Conservation (phyloP, 2,329 filamentous ascomycete genomes). For the Penicillium crustosum region DNA sequence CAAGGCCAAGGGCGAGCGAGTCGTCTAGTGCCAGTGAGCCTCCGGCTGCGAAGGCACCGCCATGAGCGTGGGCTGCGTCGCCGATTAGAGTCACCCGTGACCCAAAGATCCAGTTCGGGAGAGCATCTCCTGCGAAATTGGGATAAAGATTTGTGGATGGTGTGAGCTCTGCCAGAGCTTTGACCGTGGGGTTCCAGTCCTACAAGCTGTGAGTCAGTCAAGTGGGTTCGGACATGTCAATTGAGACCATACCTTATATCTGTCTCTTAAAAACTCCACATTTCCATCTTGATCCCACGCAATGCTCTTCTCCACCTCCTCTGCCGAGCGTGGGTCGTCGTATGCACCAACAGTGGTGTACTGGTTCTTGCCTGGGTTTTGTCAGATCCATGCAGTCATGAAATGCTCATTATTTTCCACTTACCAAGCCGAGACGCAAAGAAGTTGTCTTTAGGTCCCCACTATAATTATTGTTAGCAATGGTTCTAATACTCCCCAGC, state of each 20-base stretch:
- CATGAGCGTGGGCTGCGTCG: conserved; percentile 34
- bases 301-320: conserved; percentile 32
- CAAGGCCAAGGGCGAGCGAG: conserved; percentile 44
- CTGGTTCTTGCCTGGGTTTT: conserved; percentile 30
- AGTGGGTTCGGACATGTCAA: not conserved
- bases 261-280: conserved; percentile 36
- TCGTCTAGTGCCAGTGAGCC: conserved; percentile 35
- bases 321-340: conserved; percentile 38
- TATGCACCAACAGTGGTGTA: conserved; percentile 48
- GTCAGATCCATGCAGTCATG: not conserved
- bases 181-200: conserved; percentile 47
- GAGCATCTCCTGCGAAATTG: conserved; percentile 43
- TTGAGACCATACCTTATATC: conserved; percentile 24
- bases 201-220: conserved; percentile 24
- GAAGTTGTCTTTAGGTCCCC: conserved; percentile 46
- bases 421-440: conserved; percentile 47
- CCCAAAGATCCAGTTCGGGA: conserved; percentile 46
- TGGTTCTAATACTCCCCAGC: not conserved
- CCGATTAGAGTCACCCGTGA: conserved; percentile 31
- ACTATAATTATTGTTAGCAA: conserved; percentile 26
- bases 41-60: conserved; percentile 33
- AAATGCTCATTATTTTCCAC: no score
- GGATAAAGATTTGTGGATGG: conserved; percentile 46
- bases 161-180: conserved; percentile 43
- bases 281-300: conserved; percentile 44